These are phyloP conservation scores for Colletotrichum gloeosporioides DNA, from an alignment of 2,329 filamentous ascomycete genomes.

Conservation along the genomic window DNA sequence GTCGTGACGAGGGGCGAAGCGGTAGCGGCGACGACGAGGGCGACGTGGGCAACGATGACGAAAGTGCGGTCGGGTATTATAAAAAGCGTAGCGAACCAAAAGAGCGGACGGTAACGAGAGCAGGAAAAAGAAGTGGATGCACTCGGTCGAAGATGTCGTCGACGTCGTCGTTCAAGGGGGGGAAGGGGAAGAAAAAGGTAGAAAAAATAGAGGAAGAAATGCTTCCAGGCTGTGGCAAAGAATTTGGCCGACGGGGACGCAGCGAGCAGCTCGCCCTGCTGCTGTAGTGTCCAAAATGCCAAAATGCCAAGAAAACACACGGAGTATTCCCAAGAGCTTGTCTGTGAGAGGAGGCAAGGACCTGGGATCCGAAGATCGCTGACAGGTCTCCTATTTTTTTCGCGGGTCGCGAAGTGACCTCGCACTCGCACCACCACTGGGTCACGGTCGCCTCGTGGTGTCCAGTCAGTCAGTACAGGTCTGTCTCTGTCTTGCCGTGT, in stretches of 20 bases:
- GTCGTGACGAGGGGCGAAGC: not conserved
- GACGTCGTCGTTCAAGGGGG: not conserved
- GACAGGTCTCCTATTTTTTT: not conserved
- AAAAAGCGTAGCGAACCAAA: slow-evolving; percentile 5
- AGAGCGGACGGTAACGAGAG: not conserved
- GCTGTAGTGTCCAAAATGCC: not conserved
- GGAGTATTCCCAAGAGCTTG: not conserved
- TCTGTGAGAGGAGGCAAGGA: not conserved
- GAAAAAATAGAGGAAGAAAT: not conserved
- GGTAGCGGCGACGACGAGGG: not conserved
- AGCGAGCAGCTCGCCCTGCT: not conserved
- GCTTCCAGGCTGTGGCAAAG: slow-evolving; percentile 1
- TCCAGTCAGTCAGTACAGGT: not conserved
- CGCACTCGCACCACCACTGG: not conserved
- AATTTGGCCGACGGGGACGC: not conserved
- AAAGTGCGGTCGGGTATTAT: slow-evolving; percentile 3
- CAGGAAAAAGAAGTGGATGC: not conserved
- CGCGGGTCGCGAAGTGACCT: not conserved
- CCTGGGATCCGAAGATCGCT: not conserved
- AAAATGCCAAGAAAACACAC: not conserved
- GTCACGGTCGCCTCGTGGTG: not conserved
- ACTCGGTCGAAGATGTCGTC: not conserved
- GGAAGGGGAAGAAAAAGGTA: not conserved
- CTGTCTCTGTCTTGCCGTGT: not conserved
- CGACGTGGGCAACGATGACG: not conserved